Evolutionary conservation across 1,139 yeast genomes (phyloP).

Genomic region (Taphrina communis): DNA sequence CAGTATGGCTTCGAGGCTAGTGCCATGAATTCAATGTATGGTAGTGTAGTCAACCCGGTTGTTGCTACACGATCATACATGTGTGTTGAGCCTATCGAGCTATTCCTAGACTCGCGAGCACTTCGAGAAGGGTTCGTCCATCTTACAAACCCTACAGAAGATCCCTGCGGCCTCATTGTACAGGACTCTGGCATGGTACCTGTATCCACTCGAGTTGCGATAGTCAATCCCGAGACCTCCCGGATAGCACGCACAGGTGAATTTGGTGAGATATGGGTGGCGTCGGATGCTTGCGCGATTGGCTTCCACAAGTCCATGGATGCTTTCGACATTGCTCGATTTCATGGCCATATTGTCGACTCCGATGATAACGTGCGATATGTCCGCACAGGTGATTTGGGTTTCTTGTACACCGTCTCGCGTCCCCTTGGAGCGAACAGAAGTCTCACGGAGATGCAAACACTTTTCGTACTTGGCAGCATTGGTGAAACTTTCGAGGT

Average conservation of each 20-base stretch:
- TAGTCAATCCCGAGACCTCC: slow-evolving; percentile 91
- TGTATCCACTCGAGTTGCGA: slow-evolving; percentile 88
- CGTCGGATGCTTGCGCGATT: slow-evolving; percentile 78
- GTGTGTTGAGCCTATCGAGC: slow-evolving; percentile 85
- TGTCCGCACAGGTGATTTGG: slow-evolving; percentile 90
- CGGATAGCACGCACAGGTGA: slow-evolving; percentile 86
- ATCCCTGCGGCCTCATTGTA: slow-evolving; percentile 63
- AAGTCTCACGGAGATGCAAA: slow-evolving; percentile 66
- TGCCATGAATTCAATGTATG: slow-evolving; percentile 77
- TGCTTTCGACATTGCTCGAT: slow-evolving; percentile 57
- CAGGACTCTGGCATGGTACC: slow-evolving; percentile 98
- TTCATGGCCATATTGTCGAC: slow-evolving; percentile 63
- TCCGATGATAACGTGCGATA: slow-evolving; percentile 71
- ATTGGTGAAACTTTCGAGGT: slow-evolving; percentile 90
- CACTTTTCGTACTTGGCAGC: slow-evolving; percentile 82
- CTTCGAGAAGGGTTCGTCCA: slow-evolving; percentile 85
- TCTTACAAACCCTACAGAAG: slow-evolving; percentile 69
- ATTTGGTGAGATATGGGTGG: slow-evolving; percentile 96
- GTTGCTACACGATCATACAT: slow-evolving; percentile 84
- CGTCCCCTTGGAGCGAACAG: slow-evolving; percentile 56
- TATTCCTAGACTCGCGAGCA: slow-evolving; percentile 86
- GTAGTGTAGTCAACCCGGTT: slow-evolving; percentile 81
- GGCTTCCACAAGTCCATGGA: slow-evolving; percentile 64
- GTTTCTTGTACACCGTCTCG: slow-evolving; percentile 79
- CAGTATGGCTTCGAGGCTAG: slow-evolving; percentile 70